These are phyloP conservation scores for Juncus inflexus DNA, from an alignment of 176 grass and related monocot species.

Conservation along the genomic window DNA sequence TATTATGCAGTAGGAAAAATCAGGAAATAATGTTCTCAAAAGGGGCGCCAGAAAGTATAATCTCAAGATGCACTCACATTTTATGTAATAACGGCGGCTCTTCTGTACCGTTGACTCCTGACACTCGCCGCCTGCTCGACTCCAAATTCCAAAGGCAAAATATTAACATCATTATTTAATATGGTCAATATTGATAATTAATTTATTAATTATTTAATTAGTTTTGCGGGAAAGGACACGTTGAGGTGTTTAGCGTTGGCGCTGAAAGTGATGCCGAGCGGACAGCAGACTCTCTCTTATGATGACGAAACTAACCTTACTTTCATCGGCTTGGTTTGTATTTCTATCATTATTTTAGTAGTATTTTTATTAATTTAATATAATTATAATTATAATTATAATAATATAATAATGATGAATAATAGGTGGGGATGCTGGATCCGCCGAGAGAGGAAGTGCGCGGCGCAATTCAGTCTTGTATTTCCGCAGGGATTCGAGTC, in stretches of 20 bases:
- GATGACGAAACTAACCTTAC: conserved; percentile 84
- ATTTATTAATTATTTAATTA: conserved; percentile 23
- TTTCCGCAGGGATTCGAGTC: conserved; percentile 97
- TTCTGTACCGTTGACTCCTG: conserved; percentile 75
- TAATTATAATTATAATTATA: conserved; percentile 22
- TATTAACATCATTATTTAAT: neutral
- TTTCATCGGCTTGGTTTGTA: conserved; percentile 90
- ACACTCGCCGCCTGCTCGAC: conserved; percentile 78
- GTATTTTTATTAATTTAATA: conserved; percentile 24
- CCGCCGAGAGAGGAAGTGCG: conserved; percentile 95
- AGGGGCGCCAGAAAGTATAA: conserved; percentile 94
- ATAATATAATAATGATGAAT: neutral
- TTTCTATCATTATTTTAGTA: conserved; percentile 23
- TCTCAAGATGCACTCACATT: conserved; percentile 84
- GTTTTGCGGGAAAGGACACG: conserved; percentile 95
- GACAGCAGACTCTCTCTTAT: conserved; percentile 75
- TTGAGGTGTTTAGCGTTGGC: conserved; percentile 93
- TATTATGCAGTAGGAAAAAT: conserved; percentile 87
- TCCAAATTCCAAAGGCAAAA: conserved; percentile 78
- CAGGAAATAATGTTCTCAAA: conserved; percentile 99
- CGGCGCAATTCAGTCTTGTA: conserved; percentile 82
- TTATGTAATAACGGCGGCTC: conserved; percentile 91
- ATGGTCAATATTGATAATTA: neutral
- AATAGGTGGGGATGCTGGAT: conserved; percentile 93
- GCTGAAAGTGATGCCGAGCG: conserved; percentile 81